Conservation (phyloP, 2,329 filamentous ascomycete species). For the Shiraia sp. region DNA sequence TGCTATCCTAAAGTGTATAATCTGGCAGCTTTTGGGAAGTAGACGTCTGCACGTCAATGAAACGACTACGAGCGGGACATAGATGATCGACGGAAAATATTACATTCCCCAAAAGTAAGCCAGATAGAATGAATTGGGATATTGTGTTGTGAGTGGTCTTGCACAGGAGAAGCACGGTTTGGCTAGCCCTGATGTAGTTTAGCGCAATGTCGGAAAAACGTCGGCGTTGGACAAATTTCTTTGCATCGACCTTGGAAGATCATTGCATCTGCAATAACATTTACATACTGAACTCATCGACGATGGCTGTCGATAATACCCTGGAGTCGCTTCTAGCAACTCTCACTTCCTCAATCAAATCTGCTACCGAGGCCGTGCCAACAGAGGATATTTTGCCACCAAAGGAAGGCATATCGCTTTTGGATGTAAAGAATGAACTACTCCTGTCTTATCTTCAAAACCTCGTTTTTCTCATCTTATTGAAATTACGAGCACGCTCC, state of each 20-base stretch:
- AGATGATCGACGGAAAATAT: no score
- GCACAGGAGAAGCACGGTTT: no score
- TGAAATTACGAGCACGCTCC: slow-evolving; percentile 65
- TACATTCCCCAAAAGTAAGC: no score
- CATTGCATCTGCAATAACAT: background rate
- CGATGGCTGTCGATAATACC: slow-evolving; percentile 46
- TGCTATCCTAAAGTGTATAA: no score
- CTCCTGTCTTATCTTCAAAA: slow-evolving; percentile 95
- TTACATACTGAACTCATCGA: slow-evolving; percentile 5
- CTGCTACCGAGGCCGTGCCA: slow-evolving; percentile 56
- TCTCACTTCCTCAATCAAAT: slow-evolving; percentile 65
- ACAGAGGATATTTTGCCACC: slow-evolving; percentile 69
- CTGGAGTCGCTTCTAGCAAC: slow-evolving; percentile 46
- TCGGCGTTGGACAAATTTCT: slow-evolving; percentile 8
- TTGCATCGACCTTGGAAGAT: background rate
- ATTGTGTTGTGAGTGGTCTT: no score
- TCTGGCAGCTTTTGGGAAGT: no score
- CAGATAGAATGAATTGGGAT: no score
- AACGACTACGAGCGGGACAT: no score
- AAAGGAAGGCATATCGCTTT: slow-evolving; percentile 85
- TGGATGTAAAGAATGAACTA: slow-evolving; percentile 97
- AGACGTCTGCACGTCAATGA: no score
- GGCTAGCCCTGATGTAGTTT: no score
- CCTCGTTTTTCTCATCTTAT: slow-evolving; percentile 81
- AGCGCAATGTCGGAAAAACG: background rate